A percentile compares a stretch with the other conserved stretches of the same genome.
Conservation (phyloP, 768 basidiomycete species). For the Pisolithus microcarpus region DNA sequence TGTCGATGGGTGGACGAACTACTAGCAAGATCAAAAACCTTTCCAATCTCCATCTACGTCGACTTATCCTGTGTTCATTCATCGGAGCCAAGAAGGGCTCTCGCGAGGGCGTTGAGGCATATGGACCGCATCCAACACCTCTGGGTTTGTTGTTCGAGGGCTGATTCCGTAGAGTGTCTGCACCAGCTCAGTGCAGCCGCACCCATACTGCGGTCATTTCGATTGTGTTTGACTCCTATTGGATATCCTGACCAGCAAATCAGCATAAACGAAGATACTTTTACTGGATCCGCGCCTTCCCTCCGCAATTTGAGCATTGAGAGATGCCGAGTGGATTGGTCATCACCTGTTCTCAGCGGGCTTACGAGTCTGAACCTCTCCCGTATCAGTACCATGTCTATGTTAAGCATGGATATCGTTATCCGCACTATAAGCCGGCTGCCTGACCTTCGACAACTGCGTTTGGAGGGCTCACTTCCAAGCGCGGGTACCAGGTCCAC, state of each 20-base stretch:
- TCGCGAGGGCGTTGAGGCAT: conserved; percentile 27
- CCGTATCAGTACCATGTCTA: conserved; percentile 17
- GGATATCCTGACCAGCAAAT: conserved; percentile 13
- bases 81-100: conserved; percentile 20
- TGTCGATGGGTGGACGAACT: conserved; percentile 36
- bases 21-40: conserved; percentile 38
- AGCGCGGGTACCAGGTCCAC: neutral
- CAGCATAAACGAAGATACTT: conserved; percentile 21
- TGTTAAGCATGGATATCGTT: conserved; percentile 28
- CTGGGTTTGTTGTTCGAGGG: conserved; percentile 13
- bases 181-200: conserved; percentile 17
- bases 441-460: conserved; percentile 28
- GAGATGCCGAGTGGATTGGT: conserved; percentile 30
- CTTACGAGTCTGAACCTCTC: conserved; percentile 34
- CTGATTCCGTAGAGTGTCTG: conserved; percentile 21
- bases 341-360: conserved; percentile 27
- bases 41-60: conserved; percentile 17
- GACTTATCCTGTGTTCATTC: conserved; percentile 24
- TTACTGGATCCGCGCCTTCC: conserved; percentile 27
- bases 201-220: conserved; percentile 29
- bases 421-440: conserved; percentile 28
- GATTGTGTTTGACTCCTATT: conserved; percentile 13
- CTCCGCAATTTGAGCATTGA: conserved; percentile 32
- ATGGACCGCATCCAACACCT: conserved; percentile 29
- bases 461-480: conserved; percentile 32